Conservation (phyloP, 2,329 filamentous ascomycete genomes). For the Talaromyces sp. region DNA sequence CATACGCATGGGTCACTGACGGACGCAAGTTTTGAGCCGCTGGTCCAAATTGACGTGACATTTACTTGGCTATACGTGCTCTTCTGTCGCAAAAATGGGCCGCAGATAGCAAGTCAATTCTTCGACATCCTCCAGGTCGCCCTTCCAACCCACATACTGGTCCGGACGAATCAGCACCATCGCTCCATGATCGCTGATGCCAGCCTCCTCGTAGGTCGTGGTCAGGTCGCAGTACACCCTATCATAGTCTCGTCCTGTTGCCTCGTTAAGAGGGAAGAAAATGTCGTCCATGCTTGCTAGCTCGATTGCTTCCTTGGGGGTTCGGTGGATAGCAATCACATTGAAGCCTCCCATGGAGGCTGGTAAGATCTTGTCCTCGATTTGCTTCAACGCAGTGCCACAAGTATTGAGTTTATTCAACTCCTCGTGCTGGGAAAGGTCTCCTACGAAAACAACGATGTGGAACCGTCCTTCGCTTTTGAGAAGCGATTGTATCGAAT, state of each 20-base stretch:
- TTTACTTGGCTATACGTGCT: neutral
- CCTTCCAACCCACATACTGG: slow-evolving; percentile 1
- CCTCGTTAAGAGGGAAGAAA: neutral
- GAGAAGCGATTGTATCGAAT: neutral
- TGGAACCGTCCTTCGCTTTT: neutral
- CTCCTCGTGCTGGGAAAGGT: neutral
- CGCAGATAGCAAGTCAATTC: neutral
- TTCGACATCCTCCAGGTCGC: neutral
- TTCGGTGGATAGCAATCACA: neutral
- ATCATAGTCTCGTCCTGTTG: neutral
- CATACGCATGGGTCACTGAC: no score
- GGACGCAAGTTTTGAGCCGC: neutral
- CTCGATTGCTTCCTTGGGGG: neutral
- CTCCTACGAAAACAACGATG: slow-evolving; percentile 1
- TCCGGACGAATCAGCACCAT: neutral
- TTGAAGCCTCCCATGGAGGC: neutral
- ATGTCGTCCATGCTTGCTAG: neutral
- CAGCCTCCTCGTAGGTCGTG: neutral
- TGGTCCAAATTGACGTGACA: neutral
- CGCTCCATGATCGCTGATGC: neutral
- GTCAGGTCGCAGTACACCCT: neutral
- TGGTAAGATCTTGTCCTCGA: neutral
- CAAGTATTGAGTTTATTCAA: neutral
- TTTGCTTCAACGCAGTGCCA: neutral
- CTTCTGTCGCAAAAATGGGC: neutral